Evolutionary conservation across 75 land plant genomes (phyloP).

Genomic region (Pinus tabuliformis): DNA sequence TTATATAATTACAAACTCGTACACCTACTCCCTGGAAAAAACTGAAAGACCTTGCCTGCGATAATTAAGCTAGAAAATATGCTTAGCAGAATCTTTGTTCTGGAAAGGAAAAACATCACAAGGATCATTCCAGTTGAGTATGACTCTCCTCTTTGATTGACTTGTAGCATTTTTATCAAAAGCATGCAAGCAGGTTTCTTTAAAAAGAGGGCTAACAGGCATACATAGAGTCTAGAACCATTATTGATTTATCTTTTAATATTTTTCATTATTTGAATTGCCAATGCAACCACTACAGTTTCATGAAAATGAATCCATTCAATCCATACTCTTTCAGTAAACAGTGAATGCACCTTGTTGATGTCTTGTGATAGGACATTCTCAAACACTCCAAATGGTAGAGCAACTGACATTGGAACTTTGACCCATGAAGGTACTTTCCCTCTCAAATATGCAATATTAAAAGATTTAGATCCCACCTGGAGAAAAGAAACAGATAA

Average conservation of each 20-base stretch:
- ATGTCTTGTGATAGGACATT: constrained; percentile 31
- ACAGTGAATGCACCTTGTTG: constrained; percentile 31
- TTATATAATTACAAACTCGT: background rate
- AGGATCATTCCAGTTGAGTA: background rate
- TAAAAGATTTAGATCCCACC: constrained; percentile 60
- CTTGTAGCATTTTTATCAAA: background rate
- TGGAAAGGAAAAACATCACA: background rate
- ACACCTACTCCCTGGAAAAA: background rate
- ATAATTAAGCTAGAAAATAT: background rate
- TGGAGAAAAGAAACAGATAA: constrained; percentile 10
- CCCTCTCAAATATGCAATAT: constrained; percentile 38
- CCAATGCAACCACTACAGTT: background rate
- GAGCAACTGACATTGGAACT: constrained; percentile 49
- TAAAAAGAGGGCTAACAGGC: background rate
- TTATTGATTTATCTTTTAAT: background rate
- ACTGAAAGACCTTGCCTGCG: background rate
- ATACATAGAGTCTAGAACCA: background rate
- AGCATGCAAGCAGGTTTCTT: background rate
- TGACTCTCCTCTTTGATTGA: background rate
- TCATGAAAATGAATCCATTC: background rate
- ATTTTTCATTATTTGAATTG: background rate
- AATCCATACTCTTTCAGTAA: background rate
- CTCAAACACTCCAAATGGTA: constrained; percentile 61
- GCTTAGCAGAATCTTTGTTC: background rate
- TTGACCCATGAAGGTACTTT: constrained; percentile 48